Evolutionary conservation across 129 eudicot species (phyloP).

Genomic region (Logfia minima): DNA sequence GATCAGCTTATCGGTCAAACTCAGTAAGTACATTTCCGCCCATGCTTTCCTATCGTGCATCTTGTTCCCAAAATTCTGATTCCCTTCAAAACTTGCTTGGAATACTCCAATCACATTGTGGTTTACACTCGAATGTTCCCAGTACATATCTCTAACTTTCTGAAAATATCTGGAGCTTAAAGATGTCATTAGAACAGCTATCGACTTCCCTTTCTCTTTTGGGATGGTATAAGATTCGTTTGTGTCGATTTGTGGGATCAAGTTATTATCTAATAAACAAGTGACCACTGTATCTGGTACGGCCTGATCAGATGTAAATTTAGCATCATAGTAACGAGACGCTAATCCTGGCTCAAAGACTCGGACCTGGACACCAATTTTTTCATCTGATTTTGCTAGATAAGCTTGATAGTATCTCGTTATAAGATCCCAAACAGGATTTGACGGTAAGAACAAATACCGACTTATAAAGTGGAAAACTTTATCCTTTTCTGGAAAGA

Average conservation of each 20-base stretch:
- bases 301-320: background rate
- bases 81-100: background rate
- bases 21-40: conserved; percentile 1
- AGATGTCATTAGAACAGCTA: background rate
- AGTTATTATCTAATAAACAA: background rate
- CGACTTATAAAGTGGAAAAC: background rate
- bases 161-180: background rate
- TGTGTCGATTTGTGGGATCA: background rate
- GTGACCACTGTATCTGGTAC: background rate
- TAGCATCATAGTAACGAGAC: background rate
- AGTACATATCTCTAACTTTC: background rate
- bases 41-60: conserved; percentile 1
- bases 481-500: background rate
- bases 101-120: background rate
- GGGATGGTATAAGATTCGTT: background rate
- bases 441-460: background rate
- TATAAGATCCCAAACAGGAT: conserved; percentile 4
- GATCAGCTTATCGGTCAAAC: background rate
- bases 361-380: background rate
- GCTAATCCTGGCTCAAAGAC: background rate
- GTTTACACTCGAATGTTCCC: background rate
- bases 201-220: background rate
- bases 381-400: background rate
- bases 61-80: background rate
- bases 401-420: background rate